phyloP scores from a whole-genome alignment of 768 basidiomycete species.

The Hygrocybe punicea region DNA sequence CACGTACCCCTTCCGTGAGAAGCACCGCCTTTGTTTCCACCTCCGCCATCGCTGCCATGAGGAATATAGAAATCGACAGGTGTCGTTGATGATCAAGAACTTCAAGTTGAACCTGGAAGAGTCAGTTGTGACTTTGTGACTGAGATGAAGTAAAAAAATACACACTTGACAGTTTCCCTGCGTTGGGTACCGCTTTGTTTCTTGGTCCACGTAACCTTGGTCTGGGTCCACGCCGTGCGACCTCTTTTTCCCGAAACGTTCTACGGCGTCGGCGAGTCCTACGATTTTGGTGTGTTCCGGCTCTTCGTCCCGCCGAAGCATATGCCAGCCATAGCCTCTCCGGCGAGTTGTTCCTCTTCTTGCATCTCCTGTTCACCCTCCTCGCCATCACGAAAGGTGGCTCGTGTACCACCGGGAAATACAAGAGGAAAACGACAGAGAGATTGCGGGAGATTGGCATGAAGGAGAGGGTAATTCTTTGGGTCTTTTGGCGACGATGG shows the following conservation, averaged over 20 bases:
- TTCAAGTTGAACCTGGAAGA: constrained; percentile 4
- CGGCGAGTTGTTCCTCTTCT: constrained; percentile 63
- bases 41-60: neutral
- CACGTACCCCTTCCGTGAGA: neutral
- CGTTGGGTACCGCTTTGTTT: constrained; percentile 3
- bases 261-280: constrained; percentile 74
- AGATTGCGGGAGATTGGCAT: constrained; percentile 69
- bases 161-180: neutral
- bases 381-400: constrained; percentile 73
- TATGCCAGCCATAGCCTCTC: constrained; percentile 69
- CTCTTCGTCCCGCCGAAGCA: constrained; percentile 65
- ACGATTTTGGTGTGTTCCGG: constrained; percentile 50
- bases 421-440: constrained; percentile 72
- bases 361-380: constrained; percentile 63
- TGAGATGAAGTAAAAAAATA: neutral
- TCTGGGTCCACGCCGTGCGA: constrained; percentile 52
- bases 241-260: constrained; percentile 84
- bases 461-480: constrained; percentile 74
- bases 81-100: too few species aligned
- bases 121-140: neutral
- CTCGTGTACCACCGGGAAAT: constrained; percentile 77
- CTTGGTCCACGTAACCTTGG: constrained; percentile 5
- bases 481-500: constrained; percentile 71
- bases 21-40: neutral
- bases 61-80: constrained; percentile 5